phyloP scores from a whole-genome alignment of 805 yeast species.

The Yarrowia phangngaensis region DNA sequence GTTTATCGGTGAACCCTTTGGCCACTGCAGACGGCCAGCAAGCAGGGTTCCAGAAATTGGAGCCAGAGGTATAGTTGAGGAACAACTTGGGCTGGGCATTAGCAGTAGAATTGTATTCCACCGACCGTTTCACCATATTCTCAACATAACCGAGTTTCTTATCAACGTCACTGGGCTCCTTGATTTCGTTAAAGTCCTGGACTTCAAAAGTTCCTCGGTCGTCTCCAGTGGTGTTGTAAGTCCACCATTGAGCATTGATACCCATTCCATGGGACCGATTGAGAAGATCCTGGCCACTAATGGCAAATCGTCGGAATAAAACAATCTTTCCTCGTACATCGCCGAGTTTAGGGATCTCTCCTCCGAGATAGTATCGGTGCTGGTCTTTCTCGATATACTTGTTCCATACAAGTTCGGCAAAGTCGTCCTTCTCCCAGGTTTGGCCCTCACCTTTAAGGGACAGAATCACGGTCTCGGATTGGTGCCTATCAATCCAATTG shows the following conservation, averaged over 20 bases:
- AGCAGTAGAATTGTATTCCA: conserved; percentile 46
- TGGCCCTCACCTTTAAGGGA: conserved; percentile 75
- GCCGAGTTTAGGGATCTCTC: conserved; percentile 54
- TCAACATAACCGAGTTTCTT: conserved; percentile 58
- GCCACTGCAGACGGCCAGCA: conserved; percentile 76
- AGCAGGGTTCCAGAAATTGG: conserved; percentile 62
- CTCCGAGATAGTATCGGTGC: conserved; percentile 58
- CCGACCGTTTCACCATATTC: conserved; percentile 52
- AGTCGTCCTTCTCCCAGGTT: conserved; percentile 65
- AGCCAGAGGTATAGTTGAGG: conserved; percentile 68
- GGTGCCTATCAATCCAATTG: conserved; percentile 50
- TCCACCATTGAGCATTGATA: conserved; percentile 65
- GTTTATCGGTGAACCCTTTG: conserved; percentile 42
- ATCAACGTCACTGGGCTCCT: conserved; percentile 49
- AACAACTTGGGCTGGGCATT: conserved; percentile 50
- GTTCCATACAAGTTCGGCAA: conserved; percentile 58
- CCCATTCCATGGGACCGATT: conserved; percentile 47
- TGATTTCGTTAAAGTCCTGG: conserved; percentile 71
- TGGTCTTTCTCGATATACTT: conserved; percentile 49
- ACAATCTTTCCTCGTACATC: conserved; percentile 65
- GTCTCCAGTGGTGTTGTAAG: conserved; percentile 60
- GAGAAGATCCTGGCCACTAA: conserved; percentile 49
- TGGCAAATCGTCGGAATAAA: conserved; percentile 58
- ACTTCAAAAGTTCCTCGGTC: conserved; percentile 60
- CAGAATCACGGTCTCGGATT: conserved; percentile 59